Evolutionary conservation across 2,329 filamentous ascomycete species (phyloP), one percentile per base, ranked within the genome.

Genomic region (Penicillium sp.): DNA sequence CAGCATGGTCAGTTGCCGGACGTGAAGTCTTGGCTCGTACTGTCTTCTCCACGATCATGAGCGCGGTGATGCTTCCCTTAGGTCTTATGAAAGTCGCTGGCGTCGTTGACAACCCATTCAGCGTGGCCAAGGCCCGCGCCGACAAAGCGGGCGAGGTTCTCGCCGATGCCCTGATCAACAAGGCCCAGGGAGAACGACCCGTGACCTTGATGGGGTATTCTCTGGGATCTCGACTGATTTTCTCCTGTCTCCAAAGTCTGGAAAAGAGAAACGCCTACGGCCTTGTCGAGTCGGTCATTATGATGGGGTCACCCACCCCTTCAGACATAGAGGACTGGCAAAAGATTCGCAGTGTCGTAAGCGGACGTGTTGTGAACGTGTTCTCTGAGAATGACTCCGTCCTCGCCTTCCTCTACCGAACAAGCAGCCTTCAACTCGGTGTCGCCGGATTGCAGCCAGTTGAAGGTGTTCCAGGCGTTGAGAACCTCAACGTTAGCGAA

Each of bases 301-400:
- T 97, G 6, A 89, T 97, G 56, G 92, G 92, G 2, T 83, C 90
- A 0, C 91, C 92, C 0, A 85, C 88, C 0, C 91, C 92, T 0
- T 90, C 88, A 0, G 84, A 88, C 44, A 75, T 83, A 0, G 81
- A 81, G 1, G 85, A 91, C 64, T 97, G 92, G 92, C 83, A 87
- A 44, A 80, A 84, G 38, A 85, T 96, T 63, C 85, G 91, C 31
- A 85, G 84, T 44, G 90, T 93, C 0, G 91, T 96, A 0, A 85
- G 87, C 2, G 92, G 92, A 2, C 84, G 89, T 56, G 81, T 96
- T 8, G 88, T 96, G 65, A 97, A 97, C 65, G 91, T 93, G 9
- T 96, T 88, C 75, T 93, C 90, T 2, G 86, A 88, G 51, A 92
- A 94, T 59, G 92, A 97, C 73, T 90, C 91, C 68, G 86, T 97